Evolutionary conservation across 345 rosid species (phyloP).

Genomic region (Limnanthes douglasii): DNA sequence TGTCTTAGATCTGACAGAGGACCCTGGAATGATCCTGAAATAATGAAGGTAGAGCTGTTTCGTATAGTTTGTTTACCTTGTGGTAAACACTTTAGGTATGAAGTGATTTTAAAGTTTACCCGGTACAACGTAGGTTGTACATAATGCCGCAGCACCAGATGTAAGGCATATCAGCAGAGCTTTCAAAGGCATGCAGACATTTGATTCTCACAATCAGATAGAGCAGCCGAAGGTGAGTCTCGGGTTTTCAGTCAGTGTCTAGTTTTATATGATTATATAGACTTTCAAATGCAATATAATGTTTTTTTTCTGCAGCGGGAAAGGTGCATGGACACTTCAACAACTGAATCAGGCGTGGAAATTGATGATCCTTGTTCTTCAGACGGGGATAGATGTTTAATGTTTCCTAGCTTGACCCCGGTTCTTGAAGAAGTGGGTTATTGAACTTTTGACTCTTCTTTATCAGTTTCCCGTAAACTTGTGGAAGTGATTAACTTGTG

Average conservation of each 20-base stretch:
- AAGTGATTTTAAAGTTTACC: constrained; percentile 8
- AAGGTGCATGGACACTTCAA: constrained; percentile 25
- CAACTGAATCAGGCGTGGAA: constrained; percentile 54
- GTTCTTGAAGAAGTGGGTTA: constrained; percentile 56
- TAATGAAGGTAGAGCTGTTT: constrained; percentile 58
- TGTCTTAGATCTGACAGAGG: constrained; percentile 90
- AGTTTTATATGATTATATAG: background rate
- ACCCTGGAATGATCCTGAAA: constrained; percentile 89
- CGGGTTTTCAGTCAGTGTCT: too few relatives aligned
- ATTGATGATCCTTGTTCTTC: constrained; percentile 41
- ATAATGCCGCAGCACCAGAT: constrained; percentile 39
- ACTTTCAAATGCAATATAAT: background rate
- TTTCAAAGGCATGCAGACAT: constrained; percentile 25
- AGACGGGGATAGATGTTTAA: constrained; percentile 20
- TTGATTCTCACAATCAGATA: constrained; percentile 31
- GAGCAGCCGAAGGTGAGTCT: constrained; percentile 42
- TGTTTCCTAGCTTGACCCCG: constrained; percentile 24
- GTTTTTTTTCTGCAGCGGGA: constrained; percentile 20
- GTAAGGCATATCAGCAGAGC: constrained; percentile 47
- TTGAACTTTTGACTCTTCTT: constrained; percentile 5
- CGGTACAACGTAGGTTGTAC: constrained; percentile 35
- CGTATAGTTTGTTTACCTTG: constrained; percentile 3
- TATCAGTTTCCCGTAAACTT: constrained; percentile 1
- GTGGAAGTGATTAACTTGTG: constrained; percentile 3
- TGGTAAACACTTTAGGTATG: too few relatives aligned